Evolutionary conservation across 2,329 filamentous ascomycete genomes (phyloP).

Genomic region (Penicillium rolfsii): DNA sequence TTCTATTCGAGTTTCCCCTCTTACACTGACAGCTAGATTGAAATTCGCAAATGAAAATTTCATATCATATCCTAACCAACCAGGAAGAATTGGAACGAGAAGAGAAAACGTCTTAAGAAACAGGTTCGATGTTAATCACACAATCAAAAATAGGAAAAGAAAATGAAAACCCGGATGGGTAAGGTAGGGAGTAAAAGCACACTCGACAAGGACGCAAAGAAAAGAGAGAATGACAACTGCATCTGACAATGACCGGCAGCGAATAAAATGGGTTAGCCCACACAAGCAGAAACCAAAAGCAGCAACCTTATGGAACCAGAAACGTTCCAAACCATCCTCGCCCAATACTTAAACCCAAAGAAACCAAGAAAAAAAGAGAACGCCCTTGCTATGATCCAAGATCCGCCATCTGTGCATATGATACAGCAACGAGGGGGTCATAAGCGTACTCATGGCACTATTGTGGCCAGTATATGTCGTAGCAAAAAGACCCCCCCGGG

Average conservation of each 20-base stretch:
- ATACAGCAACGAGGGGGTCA: conserved; percentile 7
- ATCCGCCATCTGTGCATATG: conserved; percentile 6
- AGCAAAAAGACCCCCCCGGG: background rate
- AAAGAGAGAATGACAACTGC: background rate
- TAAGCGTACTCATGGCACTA: background rate
- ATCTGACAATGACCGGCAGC: background rate
- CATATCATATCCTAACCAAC: background rate
- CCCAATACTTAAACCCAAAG: background rate
- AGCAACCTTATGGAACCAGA: background rate
- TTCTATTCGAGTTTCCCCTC: background rate
- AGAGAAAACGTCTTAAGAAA: background rate
- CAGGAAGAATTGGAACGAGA: background rate
- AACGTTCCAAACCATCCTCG: background rate
- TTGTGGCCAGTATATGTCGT: background rate
- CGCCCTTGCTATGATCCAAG: conserved; percentile 15
- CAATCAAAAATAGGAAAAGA: background rate
- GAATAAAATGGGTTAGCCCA: background rate
- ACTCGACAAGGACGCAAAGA: background rate
- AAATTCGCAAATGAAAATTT: no score
- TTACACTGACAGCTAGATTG: background rate
- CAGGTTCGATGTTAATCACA: background rate
- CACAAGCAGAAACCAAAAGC: background rate
- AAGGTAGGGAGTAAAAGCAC: background rate
- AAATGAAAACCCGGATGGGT: background rate
- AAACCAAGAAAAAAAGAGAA: background rate